A percentile compares a stretch with the other conserved stretches of the same genome.
Conservation (phyloP, 2,329 filamentous ascomycete genomes). For the Neofusicoccum parvum region DNA sequence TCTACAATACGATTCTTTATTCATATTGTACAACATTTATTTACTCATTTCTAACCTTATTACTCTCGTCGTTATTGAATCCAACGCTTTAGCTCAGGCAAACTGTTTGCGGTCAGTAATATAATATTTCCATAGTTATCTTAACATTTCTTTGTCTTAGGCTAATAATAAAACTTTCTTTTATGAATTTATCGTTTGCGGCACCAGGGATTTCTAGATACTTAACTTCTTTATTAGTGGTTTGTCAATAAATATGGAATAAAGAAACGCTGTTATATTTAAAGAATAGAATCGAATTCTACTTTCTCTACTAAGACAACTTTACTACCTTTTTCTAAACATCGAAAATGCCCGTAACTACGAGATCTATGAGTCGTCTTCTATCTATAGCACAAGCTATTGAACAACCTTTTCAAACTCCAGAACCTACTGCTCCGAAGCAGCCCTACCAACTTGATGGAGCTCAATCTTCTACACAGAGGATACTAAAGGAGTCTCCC, state of each 20-base stretch:
- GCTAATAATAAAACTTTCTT: neutral
- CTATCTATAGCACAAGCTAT: neutral
- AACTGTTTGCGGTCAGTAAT: too few species aligned
- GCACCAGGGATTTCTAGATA: neutral
- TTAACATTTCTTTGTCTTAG: neutral
- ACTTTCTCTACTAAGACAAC: neutral
- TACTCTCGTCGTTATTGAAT: too few species aligned
- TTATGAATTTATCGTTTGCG: neutral
- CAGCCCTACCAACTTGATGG: neutral
- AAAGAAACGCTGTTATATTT: neutral
- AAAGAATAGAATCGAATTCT: neutral
- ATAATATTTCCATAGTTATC: too few species aligned
- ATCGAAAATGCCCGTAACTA: neutral
- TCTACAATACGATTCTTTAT: too few species aligned
- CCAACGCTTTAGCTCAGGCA: too few species aligned
- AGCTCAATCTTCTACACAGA: slow-evolving; percentile 4
- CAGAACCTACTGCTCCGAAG: neutral
- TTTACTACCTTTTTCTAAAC: neutral
- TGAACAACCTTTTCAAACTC: neutral
- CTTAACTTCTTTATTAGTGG: neutral
- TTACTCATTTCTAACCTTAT: too few species aligned
- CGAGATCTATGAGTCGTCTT: neutral
- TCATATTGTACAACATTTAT: too few species aligned
- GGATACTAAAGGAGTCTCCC: too few species aligned
- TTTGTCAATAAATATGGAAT: neutral